These are phyloP conservation scores for Talinum fruticosum DNA, from an alignment of 148 eudicot genomes.

Conservation along the genomic window DNA sequence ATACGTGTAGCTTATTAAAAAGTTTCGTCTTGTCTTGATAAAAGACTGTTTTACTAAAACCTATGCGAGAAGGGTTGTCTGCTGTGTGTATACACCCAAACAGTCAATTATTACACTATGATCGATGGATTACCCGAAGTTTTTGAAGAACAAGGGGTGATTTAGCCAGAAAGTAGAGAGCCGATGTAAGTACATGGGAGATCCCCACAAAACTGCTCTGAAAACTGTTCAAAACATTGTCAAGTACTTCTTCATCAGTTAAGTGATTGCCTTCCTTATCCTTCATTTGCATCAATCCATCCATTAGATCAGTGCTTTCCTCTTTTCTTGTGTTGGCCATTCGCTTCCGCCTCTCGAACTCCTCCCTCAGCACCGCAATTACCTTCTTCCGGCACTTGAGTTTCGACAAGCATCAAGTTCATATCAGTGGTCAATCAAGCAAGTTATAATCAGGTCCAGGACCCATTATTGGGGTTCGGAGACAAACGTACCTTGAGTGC, in stretches of 20 bases:
- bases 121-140: background rate
- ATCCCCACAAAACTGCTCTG: too few species aligned
- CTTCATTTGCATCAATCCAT: constrained; percentile 14
- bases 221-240: background rate
- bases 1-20: too few species aligned
- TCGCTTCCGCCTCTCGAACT: constrained; percentile 3
- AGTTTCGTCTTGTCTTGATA: too few species aligned
- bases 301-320: constrained; percentile 8
- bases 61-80: too few species aligned
- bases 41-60: too few species aligned
- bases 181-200: background rate
- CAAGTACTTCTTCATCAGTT: too few species aligned
- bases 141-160: background rate
- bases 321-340: background rate
- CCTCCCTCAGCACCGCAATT: background rate
- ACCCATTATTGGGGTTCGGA: too few species aligned
- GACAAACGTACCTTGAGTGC: constrained; percentile 23
- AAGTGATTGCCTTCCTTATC: too few species aligned
- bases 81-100: too few species aligned
- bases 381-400: constrained; percentile 21
- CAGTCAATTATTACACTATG: too few species aligned
- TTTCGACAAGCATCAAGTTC: too few species aligned
- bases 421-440: too few species aligned
- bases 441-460: background rate
- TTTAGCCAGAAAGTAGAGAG: background rate